phyloP scores from a whole-genome alignment of 108 stramenopile genomes.

The Discostella pseudostelligera region DNA sequence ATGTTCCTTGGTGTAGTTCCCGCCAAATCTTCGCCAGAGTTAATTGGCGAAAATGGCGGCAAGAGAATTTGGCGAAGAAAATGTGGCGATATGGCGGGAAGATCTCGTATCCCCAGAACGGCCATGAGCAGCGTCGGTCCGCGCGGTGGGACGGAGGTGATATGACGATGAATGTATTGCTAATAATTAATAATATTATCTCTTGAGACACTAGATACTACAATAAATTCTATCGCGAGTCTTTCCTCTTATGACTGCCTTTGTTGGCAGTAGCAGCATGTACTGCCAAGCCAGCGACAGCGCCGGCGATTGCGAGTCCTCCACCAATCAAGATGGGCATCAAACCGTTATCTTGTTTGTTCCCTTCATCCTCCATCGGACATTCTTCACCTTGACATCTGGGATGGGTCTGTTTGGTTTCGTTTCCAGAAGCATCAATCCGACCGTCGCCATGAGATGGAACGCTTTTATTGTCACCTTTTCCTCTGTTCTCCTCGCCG shows the following conservation, averaged over 20 bases:
- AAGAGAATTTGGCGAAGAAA: too few relatives aligned
- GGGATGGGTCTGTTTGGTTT: not conserved
- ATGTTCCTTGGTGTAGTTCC: too few relatives aligned
- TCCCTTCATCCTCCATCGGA: not conserved
- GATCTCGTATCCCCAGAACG: too few relatives aligned
- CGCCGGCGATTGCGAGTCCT: constrained; percentile 27
- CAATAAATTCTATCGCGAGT: too few relatives aligned
- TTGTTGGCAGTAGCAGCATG: constrained; percentile 17
- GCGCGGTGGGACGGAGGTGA: too few relatives aligned
- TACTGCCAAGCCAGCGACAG: constrained; percentile 20
- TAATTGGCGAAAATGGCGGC: too few relatives aligned
- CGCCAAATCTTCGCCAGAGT: too few relatives aligned
- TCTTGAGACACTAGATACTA: too few relatives aligned
- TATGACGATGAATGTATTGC: too few relatives aligned
- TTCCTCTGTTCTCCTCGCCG: not conserved
- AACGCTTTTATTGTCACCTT: not conserved
- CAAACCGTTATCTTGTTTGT: not conserved
- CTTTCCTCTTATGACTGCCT: not conserved
- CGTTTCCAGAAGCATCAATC: not conserved
- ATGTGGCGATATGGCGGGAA: too few relatives aligned
- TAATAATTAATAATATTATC: too few relatives aligned
- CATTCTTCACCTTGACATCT: not conserved
- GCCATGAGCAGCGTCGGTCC: too few relatives aligned
- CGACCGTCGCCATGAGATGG: not conserved
- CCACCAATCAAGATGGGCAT: constrained; percentile 29